These are phyloP conservation scores for Fomitopsis betulina DNA, from an alignment of 1,284 basidiomycete species.

Conservation along the genomic window DNA sequence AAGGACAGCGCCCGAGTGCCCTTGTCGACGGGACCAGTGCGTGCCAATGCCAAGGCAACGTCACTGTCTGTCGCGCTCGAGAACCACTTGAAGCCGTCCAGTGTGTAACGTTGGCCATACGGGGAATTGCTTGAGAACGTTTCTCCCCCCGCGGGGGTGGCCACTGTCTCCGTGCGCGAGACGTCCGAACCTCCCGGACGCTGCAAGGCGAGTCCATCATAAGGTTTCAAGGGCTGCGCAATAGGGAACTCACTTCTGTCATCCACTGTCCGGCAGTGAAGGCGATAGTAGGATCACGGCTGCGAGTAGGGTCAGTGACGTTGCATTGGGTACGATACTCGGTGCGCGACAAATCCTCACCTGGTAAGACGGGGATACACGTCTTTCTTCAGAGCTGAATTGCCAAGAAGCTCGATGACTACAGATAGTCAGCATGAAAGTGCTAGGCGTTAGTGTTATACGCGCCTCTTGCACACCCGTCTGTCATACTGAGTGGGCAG, in stretches of 20 bases:
- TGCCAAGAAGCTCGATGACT: slow-evolving; percentile 66
- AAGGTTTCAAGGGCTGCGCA: background rate
- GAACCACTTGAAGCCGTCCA: slow-evolving; percentile 82
- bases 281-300: slow-evolving; percentile 56
- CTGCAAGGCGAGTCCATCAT: slow-evolving; percentile 28
- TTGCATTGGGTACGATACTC: no score
- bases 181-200: slow-evolving; percentile 77
- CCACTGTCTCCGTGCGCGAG: slow-evolving; percentile 69
- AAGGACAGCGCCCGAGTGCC: slow-evolving; percentile 67
- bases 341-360: slow-evolving; percentile 26
- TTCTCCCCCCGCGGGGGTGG: slow-evolving; percentile 31
- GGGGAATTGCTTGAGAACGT: slow-evolving; percentile 10
- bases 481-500: slow-evolving; percentile 76
- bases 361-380: slow-evolving; percentile 57
- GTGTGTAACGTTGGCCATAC: slow-evolving; percentile 48
- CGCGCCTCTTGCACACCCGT: slow-evolving; percentile 60
- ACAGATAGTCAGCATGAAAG: background rate
- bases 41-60: slow-evolving; percentile 66
- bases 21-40: slow-evolving; percentile 47
- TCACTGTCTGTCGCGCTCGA: slow-evolving; percentile 79
- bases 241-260: slow-evolving; percentile 54
- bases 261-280: slow-evolving; percentile 84
- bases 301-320: slow-evolving; percentile 19
- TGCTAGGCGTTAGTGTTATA: background rate
- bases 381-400: slow-evolving; percentile 51